Evolutionary conservation across 176 grass and related monocot species (phyloP).

Genomic region (Eleusine indica): DNA sequence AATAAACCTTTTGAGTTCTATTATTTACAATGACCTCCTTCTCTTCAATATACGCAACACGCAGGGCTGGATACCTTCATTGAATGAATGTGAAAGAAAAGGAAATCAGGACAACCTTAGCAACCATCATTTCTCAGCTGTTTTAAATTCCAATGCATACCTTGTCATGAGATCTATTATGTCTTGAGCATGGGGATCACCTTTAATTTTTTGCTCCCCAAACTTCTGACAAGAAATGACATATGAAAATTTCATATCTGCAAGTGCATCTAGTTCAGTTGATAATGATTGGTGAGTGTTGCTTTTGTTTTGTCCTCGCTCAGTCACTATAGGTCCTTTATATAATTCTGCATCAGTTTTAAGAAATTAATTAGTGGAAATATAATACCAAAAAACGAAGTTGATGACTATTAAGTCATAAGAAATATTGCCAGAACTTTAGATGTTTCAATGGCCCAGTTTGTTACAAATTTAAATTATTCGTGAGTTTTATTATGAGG

Average conservation of each 20-base stretch:
- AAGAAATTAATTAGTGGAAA: conserved; percentile 29
- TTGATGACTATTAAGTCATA: conserved; percentile 11
- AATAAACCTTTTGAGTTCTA: conserved; percentile 65
- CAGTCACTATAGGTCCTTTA: conserved; percentile 55
- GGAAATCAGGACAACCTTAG: conserved; percentile 19
- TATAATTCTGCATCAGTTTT: conserved; percentile 60
- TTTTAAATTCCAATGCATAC: conserved; percentile 47
- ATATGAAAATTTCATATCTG: conserved; percentile 95
- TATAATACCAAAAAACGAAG: conserved; percentile 33
- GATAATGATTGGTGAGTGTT: conserved; percentile 55
- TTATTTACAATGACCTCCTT: conserved; percentile 69
- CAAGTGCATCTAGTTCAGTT: conserved; percentile 65
- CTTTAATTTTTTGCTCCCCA: conserved; percentile 79
- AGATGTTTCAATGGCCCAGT: conserved; percentile 4
- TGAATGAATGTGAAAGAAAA: conserved; percentile 11
- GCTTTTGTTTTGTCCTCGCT: conserved; percentile 69
- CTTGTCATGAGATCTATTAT: conserved; percentile 94
- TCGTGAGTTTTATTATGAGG: neutral
- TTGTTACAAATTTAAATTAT: conserved; percentile 9
- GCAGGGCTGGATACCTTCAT: conserved; percentile 77
- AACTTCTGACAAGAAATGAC: conserved; percentile 94
- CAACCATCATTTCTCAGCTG: conserved; percentile 20
- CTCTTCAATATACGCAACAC: conserved; percentile 96
- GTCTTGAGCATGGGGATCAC: conserved; percentile 84
- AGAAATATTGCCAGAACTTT: neutral